Evolutionary conservation across 2,329 filamentous ascomycete species (phyloP), one percentile per base, ranked within the genome.

Genomic region (Microcyclosporella mali): DNA sequence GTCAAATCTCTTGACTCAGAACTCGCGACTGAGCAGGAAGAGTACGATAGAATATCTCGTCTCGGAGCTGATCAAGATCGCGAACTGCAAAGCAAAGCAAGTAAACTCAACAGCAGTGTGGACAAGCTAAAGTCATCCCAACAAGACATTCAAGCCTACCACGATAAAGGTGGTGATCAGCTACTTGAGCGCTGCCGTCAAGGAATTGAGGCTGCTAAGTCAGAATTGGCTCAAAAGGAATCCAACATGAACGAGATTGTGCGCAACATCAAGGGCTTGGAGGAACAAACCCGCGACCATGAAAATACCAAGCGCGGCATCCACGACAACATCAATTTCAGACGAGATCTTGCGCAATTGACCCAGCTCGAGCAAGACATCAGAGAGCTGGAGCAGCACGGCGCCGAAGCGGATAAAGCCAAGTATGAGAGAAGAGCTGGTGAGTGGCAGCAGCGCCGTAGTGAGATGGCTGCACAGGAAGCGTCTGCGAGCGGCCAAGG

Each of bases 271-370:
- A 92, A 94, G 65, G 81, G 82, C 54, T 75, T 95, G 38, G 84
- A 84, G 51, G 78, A 85, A 37, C 82, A 88, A 40, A 76, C 89
- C 39, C 79, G 81, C 55, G 87, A 88, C 57, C 85, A 86, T 43
- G 85, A 89, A 51, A 80, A 82, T 45, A 89, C 82, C 43, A 90
- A 88, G 67, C 84, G 86, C 56, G 88, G 86, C 51, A 95, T 98
- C 55, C 74, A 74, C 16, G 88, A 97, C 62, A 98, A 98, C 57
- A 70, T 97, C 39, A 82, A 82, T 49, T 95, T 88, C 62, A 85
- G 92, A 45, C 83, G 84, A 60, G 83, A 85, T 47, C 72, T 80
- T 43, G 77, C 80, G 41, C 75, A 82, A 29, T 73, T 95, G 2
- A 75, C 85, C 32, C 70, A 70, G 3, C 75, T 95, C 6, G 70